Conservation (phyloP, 2,329 filamentous ascomycete species). For the Whalleya microplaca region DNA sequence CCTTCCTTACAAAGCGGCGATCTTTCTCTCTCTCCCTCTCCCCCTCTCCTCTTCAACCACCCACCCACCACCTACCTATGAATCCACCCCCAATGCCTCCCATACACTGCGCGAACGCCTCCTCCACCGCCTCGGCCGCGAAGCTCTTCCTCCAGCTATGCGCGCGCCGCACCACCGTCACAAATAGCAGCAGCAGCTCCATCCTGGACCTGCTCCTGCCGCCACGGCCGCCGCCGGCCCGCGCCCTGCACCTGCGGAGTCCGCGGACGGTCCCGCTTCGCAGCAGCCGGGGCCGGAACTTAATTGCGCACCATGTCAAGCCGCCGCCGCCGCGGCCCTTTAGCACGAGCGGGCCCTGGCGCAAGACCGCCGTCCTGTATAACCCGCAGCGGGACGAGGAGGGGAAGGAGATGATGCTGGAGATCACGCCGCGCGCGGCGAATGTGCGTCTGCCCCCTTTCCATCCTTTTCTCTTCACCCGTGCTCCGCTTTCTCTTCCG, state of each 20-base stretch:
- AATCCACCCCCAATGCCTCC: constrained; percentile 22
- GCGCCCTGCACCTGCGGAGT: constrained; percentile 26
- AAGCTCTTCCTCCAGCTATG: constrained; percentile 39
- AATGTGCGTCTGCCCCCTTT: constrained; percentile 56
- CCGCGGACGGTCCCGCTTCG: constrained; percentile 29
- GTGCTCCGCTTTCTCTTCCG: too few species aligned
- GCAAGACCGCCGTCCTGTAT: constrained; percentile 54
- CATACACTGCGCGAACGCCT: constrained; percentile 43
- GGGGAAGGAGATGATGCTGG: constrained; percentile 80
- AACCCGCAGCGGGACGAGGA: constrained; percentile 83
- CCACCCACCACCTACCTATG: constrained; percentile 7
- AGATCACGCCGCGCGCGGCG: constrained; percentile 82
- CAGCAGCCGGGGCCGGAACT: constrained; percentile 3
- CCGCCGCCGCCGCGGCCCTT: constrained; percentile 35
- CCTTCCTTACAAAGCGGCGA: not conserved
- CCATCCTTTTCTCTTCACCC: not conserved
- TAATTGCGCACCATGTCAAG: constrained; percentile 1
- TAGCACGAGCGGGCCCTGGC: constrained; percentile 40
- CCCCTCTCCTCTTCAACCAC: not conserved
- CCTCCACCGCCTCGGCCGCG: constrained; percentile 39
- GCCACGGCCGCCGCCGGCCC: constrained; percentile 24
- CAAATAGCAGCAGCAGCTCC: constrained; percentile 27
- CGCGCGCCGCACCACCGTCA: constrained; percentile 19
- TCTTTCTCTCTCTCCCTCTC: not conserved
- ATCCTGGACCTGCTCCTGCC: constrained; percentile 43